phyloP scores from a whole-genome alignment of 306 rosid species.

The Cucumis sativus region DNA sequence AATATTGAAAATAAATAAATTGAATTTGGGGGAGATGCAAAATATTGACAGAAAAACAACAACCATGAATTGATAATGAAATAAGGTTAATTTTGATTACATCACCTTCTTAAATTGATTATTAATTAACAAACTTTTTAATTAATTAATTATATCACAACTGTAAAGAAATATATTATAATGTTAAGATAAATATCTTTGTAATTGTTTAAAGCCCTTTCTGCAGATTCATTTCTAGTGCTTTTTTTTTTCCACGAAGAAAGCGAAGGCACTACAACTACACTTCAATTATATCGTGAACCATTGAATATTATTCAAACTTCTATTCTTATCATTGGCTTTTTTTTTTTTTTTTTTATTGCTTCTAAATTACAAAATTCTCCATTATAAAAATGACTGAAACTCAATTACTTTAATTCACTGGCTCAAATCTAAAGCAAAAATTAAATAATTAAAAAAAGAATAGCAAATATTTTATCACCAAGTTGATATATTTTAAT shows the following conservation, averaged over 20 bases:
- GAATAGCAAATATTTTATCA: too few relatives aligned
- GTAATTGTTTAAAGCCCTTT: background rate
- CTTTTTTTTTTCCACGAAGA: background rate
- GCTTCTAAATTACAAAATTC: background rate
- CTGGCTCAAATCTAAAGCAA: too few relatives aligned
- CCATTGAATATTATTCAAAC: background rate
- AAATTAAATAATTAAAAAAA: too few relatives aligned
- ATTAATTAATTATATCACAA: background rate
- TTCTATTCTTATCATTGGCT: background rate
- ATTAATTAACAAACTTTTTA: background rate
- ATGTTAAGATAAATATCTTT: background rate
- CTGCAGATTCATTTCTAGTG: background rate
- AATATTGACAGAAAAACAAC: background rate
- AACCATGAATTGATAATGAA: background rate
- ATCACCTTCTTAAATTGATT: background rate
- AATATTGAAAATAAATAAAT: too few relatives aligned
- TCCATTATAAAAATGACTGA: background rate
- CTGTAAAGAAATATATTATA: background rate
- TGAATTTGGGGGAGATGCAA: too few relatives aligned
- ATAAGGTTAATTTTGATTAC: background rate
- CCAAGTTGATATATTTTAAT: too few relatives aligned
- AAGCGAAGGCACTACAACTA: background rate
- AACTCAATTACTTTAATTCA: background rate
- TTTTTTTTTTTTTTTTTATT: background rate
- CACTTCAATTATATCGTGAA: background rate